phyloP scores from a whole-genome alignment of 1,139 yeast species.

The Candida pseudoviswanathii region DNA sequence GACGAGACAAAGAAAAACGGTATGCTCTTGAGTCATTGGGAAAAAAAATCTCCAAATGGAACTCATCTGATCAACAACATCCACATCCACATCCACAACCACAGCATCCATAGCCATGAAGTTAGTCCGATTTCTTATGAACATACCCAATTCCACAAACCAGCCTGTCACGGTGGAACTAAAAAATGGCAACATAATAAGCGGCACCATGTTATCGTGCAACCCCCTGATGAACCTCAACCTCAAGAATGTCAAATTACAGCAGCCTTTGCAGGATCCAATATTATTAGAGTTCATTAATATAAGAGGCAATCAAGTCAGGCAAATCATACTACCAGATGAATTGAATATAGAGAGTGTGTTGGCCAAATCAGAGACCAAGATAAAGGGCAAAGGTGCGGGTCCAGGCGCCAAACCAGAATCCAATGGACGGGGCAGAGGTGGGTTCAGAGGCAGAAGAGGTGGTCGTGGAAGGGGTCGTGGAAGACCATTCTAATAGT shows the following conservation, averaged over 20 bases:
- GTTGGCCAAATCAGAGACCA: conserved; percentile 48
- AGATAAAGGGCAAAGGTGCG: conserved; percentile 44
- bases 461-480: conserved; percentile 9
- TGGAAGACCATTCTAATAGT: conserved; percentile 9
- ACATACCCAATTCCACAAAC: conserved; percentile 61
- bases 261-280: conserved; percentile 72
- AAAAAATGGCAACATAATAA: conserved; percentile 70
- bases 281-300: conserved; percentile 76
- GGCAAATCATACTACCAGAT: conserved; percentile 86
- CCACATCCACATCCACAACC: not conserved
- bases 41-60: not conserved
- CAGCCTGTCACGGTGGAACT: conserved; percentile 92
- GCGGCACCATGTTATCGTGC: conserved; percentile 67
- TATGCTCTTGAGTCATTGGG: not conserved
- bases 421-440: conserved; percentile 19
- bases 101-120: conserved; percentile 30
- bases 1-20: not conserved
- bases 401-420: conserved; percentile 36
- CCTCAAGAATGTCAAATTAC: conserved; percentile 77
- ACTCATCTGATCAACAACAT: not conserved
- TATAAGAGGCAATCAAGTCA: conserved; percentile 86
- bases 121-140: conserved; percentile 75
- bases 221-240: conserved; percentile 93
- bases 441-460: conserved; percentile 25
- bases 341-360: conserved; percentile 80